A percentile compares a stretch with the other conserved stretches of the same genome.
Evolutionary conservation across 371 early-diverging fungal genomes (phyloP).

Genomic region (Mortierella sp.): DNA sequence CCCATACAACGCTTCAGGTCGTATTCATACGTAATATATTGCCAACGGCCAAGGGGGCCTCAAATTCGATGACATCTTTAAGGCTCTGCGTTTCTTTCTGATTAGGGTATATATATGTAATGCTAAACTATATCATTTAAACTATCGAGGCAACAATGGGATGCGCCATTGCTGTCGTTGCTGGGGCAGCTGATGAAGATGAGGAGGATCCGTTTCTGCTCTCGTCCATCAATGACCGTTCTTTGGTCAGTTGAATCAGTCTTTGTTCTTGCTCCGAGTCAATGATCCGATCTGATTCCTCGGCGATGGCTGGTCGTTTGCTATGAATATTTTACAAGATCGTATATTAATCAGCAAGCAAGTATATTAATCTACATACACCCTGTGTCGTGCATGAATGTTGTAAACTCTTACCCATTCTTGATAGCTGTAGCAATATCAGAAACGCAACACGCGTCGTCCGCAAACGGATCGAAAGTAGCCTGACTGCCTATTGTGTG

Average conservation of each 20-base stretch:
- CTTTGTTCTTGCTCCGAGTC: neutral
- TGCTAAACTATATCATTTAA: neutral
- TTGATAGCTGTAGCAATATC: slow-evolving; percentile 16
- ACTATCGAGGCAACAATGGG: neutral
- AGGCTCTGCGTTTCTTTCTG: too few relatives aligned
- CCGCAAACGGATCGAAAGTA: slow-evolving; percentile 30
- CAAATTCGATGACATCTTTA: too few relatives aligned
- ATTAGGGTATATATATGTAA: too few relatives aligned
- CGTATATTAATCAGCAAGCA: neutral
- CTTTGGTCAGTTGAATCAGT: slow-evolving; percentile 8
- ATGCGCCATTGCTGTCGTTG: neutral
- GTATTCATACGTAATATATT: too few relatives aligned
- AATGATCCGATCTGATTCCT: neutral
- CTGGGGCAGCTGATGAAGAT: slow-evolving; percentile 2
- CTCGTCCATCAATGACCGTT: neutral
- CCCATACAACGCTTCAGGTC: too few relatives aligned
- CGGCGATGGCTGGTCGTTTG: neutral
- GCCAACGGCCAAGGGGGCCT: too few relatives aligned
- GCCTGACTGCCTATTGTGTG: neutral
- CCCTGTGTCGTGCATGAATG: neutral
- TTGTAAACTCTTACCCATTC: slow-evolving; percentile 27
- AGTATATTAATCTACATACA: neutral
- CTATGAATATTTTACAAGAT: neutral
- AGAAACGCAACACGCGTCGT: slow-evolving; percentile 15
- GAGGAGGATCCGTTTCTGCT: neutral